phyloP scores from a whole-genome alignment of 345 rosid genomes.

The Eucalyptus brandiana region DNA sequence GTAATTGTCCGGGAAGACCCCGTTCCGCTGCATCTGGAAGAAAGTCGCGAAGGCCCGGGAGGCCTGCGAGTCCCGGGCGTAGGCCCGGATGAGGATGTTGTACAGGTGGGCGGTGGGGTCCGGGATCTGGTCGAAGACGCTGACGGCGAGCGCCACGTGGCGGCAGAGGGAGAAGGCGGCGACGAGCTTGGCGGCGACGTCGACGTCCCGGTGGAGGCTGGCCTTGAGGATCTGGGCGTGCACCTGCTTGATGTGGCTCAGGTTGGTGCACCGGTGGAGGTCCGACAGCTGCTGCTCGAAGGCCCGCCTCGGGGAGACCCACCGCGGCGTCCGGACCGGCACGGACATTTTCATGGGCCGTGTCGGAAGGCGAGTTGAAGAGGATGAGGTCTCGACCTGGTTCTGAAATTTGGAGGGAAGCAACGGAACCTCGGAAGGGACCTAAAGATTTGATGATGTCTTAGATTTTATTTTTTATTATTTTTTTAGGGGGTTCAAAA shows the following conservation, averaged over 20 bases:
- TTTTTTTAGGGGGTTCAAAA: no score
- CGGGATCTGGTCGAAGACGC: slow-evolving; percentile 49
- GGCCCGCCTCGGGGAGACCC: slow-evolving; percentile 9
- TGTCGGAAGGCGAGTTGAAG: neutral
- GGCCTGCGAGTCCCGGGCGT: slow-evolving; percentile 36
- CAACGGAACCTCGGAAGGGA: neutral
- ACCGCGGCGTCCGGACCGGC: neutral
- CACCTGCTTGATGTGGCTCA: slow-evolving; percentile 52
- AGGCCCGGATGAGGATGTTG: slow-evolving; percentile 63
- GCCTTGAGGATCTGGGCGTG: slow-evolving; percentile 62
- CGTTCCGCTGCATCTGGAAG: slow-evolving; percentile 49
- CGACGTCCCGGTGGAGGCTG: slow-evolving; percentile 42
- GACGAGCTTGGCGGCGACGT: slow-evolving; percentile 58
- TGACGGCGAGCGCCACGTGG: slow-evolving; percentile 34
- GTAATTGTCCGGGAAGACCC: slow-evolving; percentile 56
- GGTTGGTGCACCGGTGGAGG: slow-evolving; percentile 59
- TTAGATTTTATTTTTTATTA: no score
- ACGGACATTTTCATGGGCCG: neutral
- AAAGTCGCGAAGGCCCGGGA: slow-evolving; percentile 45
- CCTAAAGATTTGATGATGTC: neutral
- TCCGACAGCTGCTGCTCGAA: slow-evolving; percentile 57
- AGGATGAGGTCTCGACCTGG: neutral
- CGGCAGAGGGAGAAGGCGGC: slow-evolving; percentile 60
- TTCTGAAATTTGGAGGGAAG: neutral
- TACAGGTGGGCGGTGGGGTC: slow-evolving; percentile 48